Evolutionary conservation across 2,329 filamentous ascomycete genomes (phyloP), one percentile per base, ranked within the genome.

Genomic region (Aspergillus sp.): DNA sequence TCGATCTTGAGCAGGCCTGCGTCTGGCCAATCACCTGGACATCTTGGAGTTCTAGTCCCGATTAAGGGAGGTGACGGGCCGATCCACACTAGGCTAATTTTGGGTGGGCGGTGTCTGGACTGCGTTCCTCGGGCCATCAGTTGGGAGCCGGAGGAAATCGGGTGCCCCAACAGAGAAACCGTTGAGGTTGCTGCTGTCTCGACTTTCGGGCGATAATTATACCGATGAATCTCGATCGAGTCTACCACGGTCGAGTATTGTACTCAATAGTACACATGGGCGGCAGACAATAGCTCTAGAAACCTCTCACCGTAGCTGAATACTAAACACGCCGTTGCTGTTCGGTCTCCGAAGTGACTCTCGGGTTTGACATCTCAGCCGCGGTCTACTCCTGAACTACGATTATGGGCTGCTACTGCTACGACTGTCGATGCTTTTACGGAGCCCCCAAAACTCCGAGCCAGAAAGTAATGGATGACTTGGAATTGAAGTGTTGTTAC

Each of bases 401-500:
- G 34, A 15, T 41, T 19, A 19, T 19, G 19, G 19, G 19, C 19
- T 19, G 19, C 2, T 19, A 19, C 19, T 19, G 19, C 19, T 19
- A 19, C 19, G 19, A 19, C 19, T 19, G 34, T 5, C 15, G 15
- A 5, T 41, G 34, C 34, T 13, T 28, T 28, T 28, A 41, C 34
- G 34, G 34, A 41, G 34, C 15, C 11, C 34, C 34, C 11, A 38
- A 38, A 38, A 41, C 9, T 55, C 43, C 46, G 30, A 38, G 11
- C 7, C 15, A 22, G 34, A 38, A 28, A 51, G 48, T 28, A 51
- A 58, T 51, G 34, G 57, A 60, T 54, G 63, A 64, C 62, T 55
- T 62, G 54, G 58, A 63, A 62, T 64, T 66, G 64, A 72, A 72
- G 68, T 71, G 72, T 70, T 74, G 72, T 74, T 74, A 74, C 72